Conservation (phyloP, 78 protist genomes). For the Dictyostelium purpureum region DNA sequence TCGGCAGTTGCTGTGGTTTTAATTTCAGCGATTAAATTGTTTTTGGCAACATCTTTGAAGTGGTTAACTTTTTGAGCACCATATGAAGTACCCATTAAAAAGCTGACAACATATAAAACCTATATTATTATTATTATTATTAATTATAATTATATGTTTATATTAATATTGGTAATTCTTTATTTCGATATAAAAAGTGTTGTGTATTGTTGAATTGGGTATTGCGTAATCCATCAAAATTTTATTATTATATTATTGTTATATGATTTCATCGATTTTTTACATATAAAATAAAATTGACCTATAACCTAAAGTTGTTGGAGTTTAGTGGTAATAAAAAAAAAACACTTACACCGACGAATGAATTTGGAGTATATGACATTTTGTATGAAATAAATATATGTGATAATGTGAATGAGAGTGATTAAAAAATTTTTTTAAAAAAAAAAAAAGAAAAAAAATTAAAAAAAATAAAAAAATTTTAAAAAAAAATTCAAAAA, state of each 20-base stretch:
- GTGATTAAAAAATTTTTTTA: neutral
- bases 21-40: slow-evolving; percentile 1
- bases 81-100: neutral
- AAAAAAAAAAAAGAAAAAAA: neutral
- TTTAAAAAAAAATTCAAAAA: neutral
- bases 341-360: slow-evolving; percentile 35
- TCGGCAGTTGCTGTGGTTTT: neutral
- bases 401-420: neutral
- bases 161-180: neutral
- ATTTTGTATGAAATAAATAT: neutral
- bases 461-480: neutral
- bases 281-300: neutral
- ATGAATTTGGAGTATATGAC: slow-evolving; percentile 22
- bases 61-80: neutral
- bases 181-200: neutral
- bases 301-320: neutral
- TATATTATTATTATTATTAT: neutral
- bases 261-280: neutral
- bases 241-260: neutral
- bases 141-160: neutral
- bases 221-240: no score
- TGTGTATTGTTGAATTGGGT: neutral
- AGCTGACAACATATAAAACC: neutral
- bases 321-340: neutral
- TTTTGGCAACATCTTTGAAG: neutral